Base-by-base conservation (phyloP, 2,329 filamentous ascomycete genomes). In the Sporothrix pseudoabietina region DNA sequence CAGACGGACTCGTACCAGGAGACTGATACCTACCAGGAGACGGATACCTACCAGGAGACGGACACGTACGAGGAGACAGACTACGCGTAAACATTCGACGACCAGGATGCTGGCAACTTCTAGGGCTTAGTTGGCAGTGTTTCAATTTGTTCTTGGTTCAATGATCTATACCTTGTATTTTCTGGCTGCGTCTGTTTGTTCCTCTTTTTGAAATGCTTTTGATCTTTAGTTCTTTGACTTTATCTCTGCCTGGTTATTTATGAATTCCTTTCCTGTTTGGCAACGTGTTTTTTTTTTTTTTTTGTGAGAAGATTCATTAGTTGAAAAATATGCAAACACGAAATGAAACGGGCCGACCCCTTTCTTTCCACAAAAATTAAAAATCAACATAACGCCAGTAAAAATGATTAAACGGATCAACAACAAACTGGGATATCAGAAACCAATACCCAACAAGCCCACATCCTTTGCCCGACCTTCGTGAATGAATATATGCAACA, bases 1-100 rank as follows among this genome's bases (percentile, higher is more conserved):
- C 39, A 65, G 10, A 59, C n/a, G 12, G 19, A 49, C 47, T 32
- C 39, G 44, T 69, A 69, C 30, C 16, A 69, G 3, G 26, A 69
- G 65, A 66, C 71, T 1, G 71, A 74, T 39, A 65, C 71, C 22
- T 72, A 32, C 57, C 52, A 73, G 14, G 73, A 71, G 39, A 72
- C 71, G 0, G 73, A 72, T 32, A 72, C 70, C 22, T 74, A 63
- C 39, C 44, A 74, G 49, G 71, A 73, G 49, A 71, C 63, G 10
- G 70, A 66, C 52, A 71, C 49, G 10, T 71, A 61, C 41, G 26
- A 74, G n/a, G 57, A 72, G 26, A 57, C 65, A 1, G 54, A 70
- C 41, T 61, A n/a, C 22, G 22, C 35, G n/a, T 39, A 22, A 4
- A 39, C 39, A 10, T 61, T 39, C 39, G 71, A 73, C 7, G 71